phyloP scores from a whole-genome alignment of 2,329 filamentous ascomycete genomes.

The Trichoderma endophyticum region DNA sequence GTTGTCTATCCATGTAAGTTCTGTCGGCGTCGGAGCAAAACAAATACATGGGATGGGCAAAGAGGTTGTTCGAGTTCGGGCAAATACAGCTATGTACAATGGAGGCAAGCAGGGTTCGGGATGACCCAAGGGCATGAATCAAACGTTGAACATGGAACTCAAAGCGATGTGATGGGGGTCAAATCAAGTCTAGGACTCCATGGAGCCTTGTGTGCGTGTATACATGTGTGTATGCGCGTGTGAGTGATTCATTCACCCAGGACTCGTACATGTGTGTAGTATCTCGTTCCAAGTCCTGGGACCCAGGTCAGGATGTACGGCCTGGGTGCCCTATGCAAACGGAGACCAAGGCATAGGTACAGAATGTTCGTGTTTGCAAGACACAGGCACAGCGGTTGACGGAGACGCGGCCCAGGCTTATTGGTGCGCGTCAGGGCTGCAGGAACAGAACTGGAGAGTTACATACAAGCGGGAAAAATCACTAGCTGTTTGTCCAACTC shows the following conservation, averaged over 20 bases:
- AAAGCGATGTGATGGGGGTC: not conserved
- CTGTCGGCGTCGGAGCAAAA: not conserved
- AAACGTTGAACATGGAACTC: not conserved
- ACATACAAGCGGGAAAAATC: not conserved
- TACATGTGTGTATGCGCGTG: not conserved
- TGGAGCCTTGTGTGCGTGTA: not conserved
- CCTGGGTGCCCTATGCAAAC: not conserved
- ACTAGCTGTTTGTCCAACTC: not conserved
- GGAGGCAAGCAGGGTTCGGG: not conserved
- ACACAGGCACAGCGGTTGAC: not conserved
- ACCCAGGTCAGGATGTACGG: not conserved
- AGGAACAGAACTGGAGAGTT: conserved; percentile 5
- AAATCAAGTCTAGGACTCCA: not conserved
- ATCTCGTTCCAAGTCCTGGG: not conserved
- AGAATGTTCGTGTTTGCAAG: not conserved
- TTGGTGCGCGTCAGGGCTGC: conserved; percentile 16
- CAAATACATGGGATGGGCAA: not conserved
- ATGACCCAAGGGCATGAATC: not conserved
- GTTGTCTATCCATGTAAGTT: not conserved
- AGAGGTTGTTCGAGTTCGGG: not conserved
- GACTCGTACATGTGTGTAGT: not conserved
- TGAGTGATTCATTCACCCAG: not conserved
- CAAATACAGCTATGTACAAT: not conserved
- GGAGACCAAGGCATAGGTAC: not conserved
- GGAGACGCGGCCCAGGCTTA: conserved; percentile 5